Evolutionary conservation across 1,139 yeast species (phyloP), one percentile per base, ranked within the genome.

Genomic region (Lodderomyces theae): DNA sequence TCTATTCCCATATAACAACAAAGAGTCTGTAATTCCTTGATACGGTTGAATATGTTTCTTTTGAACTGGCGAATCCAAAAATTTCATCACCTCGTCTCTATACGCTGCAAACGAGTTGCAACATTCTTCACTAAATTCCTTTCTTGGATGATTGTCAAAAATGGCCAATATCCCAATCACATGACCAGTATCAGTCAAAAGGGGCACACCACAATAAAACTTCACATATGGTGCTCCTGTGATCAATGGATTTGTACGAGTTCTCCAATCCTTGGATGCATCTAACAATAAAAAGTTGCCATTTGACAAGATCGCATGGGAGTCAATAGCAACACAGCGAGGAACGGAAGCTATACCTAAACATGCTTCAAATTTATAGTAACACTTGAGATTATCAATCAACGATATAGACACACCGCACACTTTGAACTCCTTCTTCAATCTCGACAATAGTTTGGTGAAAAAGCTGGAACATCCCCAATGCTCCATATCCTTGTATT

Each of bases 251-350:
- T 79, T 82, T 35, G 65, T 62, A 7, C 60, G 51, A 4, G 81
- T 75, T 56, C 90, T 64, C 90, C 92, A 84, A 54, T 84, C 92
- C 31, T 66, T 63, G 4, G 78, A 58, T 1, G 88, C 81, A 56
- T 84, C 86, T 19, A 70, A 55, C 16, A 84, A 49, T 2, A 77
- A 61, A 49, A 84, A 77, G 48, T 69, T 66, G 1, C 71, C 79
- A 10, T 65, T 61, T 0, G 89, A 82, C 33, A 84, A 59, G 4
- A 84, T 68, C 0, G 87, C 69, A 60, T 84, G 90, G 4, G 80
- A 79, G 57, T 84, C 90, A 33, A 84, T 60, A 1, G 87, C 79
- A 1, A 79, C 65, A 31, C 62, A 64, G 39, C 86, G 63, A 5
- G 84, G 78, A 33, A 79, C 66, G 41, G 72, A 75, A n/a, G 61